Conservation (phyloP, 2,329 filamentous ascomycete genomes). For the Shiraia bambusicola region DNA sequence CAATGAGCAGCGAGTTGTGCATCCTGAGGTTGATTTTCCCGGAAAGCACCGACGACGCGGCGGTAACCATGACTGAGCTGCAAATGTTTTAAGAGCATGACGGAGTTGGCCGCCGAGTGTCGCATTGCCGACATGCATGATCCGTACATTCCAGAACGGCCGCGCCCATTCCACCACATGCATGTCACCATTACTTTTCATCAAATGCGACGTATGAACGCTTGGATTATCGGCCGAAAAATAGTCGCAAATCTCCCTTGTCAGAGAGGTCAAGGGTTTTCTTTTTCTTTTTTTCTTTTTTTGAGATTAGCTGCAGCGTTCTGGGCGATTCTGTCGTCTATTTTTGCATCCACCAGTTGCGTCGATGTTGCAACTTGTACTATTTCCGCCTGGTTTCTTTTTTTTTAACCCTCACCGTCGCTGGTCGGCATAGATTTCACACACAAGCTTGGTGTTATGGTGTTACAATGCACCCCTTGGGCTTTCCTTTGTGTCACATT, state of each 20-base stretch:
- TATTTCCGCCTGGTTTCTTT: conserved; percentile 1
- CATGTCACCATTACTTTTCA: conserved; percentile 6
- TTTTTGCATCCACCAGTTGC: conserved; percentile 1
- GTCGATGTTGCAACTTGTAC: neutral
- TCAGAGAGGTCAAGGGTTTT: conserved; percentile 1
- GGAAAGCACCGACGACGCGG: conserved; percentile 59
- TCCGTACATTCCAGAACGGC: conserved; percentile 26
- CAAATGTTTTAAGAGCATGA: conserved; percentile 1
- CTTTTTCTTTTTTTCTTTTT: too few relatives aligned
- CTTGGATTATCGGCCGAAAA: conserved; percentile 6
- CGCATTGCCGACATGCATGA: conserved; percentile 6
- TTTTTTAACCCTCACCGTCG: conserved; percentile 8
- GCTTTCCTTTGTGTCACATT: conserved; percentile 3
- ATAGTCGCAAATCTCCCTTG: neutral
- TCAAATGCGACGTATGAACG: conserved; percentile 11
- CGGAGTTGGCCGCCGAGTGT: conserved; percentile 19
- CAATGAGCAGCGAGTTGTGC: conserved; percentile 69
- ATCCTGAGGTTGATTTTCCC: conserved; percentile 83
- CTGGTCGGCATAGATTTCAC: conserved; percentile 11
- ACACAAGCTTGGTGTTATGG: conserved; percentile 1
- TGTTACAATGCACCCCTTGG: conserved; percentile 7
- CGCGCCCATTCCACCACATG: conserved; percentile 17
- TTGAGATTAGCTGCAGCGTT: conserved; percentile 1
- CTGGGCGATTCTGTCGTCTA: conserved; percentile 1
- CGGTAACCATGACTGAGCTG: conserved; percentile 38